A percentile compares a stretch with the other conserved stretches of the same genome.
Conservation (phyloP, 1,284 basidiomycete genomes). For the Cutaneotrichosporon arboriforme region DNA sequence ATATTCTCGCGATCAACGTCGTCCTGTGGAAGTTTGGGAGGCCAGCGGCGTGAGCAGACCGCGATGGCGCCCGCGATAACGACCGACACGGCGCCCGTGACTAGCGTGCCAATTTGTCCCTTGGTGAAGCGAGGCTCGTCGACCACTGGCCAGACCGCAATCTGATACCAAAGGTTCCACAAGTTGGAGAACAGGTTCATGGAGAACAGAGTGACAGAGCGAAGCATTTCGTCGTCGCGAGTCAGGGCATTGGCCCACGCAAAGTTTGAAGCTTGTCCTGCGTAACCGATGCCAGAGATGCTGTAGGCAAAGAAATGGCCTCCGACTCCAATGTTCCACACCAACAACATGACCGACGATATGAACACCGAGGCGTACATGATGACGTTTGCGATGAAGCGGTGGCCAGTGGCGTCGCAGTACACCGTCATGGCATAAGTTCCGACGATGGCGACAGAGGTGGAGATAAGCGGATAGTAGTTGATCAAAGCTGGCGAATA, state of each 20-base stretch:
- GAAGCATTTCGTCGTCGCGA: constrained; percentile 39
- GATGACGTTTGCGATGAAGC: constrained; percentile 42
- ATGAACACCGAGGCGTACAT: constrained; percentile 32
- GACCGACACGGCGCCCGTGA: constrained; percentile 27
- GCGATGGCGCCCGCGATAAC: constrained; percentile 28
- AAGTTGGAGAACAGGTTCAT: constrained; percentile 32
- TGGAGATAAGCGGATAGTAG: constrained; percentile 34
- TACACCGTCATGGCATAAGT: constrained; percentile 36
- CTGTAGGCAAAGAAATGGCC: constrained; percentile 40
- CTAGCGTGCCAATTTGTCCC: constrained; percentile 40
- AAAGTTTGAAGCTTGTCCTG: constrained; percentile 43
- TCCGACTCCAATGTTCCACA: constrained; percentile 28
- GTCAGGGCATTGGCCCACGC: constrained; percentile 41
- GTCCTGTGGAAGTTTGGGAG: constrained; percentile 13
- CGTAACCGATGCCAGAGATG: constrained; percentile 15
- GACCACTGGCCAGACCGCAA: constrained; percentile 36
- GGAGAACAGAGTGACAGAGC: constrained; percentile 34
- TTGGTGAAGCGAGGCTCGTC: constrained; percentile 33
- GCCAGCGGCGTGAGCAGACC: constrained; percentile 25
- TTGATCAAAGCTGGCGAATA: constrained; percentile 22
- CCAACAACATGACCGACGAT: constrained; percentile 32
- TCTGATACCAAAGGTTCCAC: constrained; percentile 37
- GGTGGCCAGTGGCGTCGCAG: constrained; percentile 32
- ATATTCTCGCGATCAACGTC: not conserved
- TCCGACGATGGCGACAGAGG: constrained; percentile 33